phyloP scores from a whole-genome alignment of 2,329 filamentous ascomycete species.

The Hypoxylon sp. region DNA sequence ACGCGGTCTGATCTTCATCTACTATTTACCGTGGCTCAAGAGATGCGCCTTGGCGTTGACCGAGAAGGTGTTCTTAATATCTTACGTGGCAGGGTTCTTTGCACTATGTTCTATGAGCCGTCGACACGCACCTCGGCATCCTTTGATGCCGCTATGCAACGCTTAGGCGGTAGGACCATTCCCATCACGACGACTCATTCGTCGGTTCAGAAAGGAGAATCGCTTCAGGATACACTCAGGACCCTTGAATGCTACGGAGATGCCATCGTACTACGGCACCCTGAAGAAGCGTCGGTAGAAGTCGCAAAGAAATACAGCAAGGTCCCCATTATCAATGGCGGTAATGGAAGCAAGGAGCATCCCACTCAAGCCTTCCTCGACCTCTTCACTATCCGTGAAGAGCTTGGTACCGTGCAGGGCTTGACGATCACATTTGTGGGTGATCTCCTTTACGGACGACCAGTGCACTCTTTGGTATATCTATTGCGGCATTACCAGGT shows the following conservation, averaged over 20 bases:
- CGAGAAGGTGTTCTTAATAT: slow-evolving; percentile 90
- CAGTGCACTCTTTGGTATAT: slow-evolving; percentile 95
- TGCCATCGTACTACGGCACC: slow-evolving; percentile 95
- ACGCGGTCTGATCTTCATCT: slow-evolving; percentile 88
- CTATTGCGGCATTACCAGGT: slow-evolving; percentile 97
- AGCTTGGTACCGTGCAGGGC: slow-evolving; percentile 94
- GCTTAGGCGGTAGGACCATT: slow-evolving; percentile 89
- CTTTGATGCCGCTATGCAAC: slow-evolving; percentile 98
- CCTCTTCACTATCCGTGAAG: slow-evolving; percentile 97
- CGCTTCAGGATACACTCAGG: slow-evolving; percentile 90
- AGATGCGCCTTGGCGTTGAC: slow-evolving; percentile 96
- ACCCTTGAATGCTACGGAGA: slow-evolving; percentile 96
- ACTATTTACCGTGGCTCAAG: slow-evolving; percentile 95
- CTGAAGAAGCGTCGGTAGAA: slow-evolving; percentile 82
- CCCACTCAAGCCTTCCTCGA: slow-evolving; percentile 98
- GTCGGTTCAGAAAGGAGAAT: slow-evolving; percentile 94
- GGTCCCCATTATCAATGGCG: slow-evolving; percentile 96
- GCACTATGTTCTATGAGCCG: slow-evolving; percentile 97
- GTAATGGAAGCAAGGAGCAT: slow-evolving; percentile 95
- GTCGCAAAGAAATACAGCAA: slow-evolving; percentile 88
- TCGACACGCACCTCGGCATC: slow-evolving; percentile 95
- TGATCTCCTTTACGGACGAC: slow-evolving; percentile 91
- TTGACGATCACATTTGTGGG: slow-evolving; percentile 96
- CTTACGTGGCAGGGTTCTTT: slow-evolving; percentile 86
- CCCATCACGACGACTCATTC: slow-evolving; percentile 85